Percentiles rank a stretch among this genome's conserved stretches.
Conservation (phyloP, 106 monocot genomes). For the Vanilla planifolia region DNA sequence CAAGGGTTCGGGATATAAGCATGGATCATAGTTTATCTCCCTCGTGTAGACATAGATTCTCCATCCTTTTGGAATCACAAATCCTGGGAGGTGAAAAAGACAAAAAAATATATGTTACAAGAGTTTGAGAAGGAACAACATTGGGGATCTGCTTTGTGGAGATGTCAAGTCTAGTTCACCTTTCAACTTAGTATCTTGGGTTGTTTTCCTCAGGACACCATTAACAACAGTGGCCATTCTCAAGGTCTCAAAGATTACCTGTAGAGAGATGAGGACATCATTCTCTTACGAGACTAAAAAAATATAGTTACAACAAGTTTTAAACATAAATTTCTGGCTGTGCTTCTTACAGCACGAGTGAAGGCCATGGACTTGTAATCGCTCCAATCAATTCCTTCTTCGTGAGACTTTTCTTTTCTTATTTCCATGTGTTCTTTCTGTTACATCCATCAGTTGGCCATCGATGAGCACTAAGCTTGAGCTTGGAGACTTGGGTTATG, state of each 20-base stretch:
- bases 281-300: background rate
- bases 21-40: slow-evolving; percentile 83
- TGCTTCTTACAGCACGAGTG: slow-evolving; percentile 68
- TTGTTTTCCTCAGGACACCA: slow-evolving; percentile 89
- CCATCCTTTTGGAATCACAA: slow-evolving; percentile 84
- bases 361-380: slow-evolving; percentile 91
- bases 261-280: slow-evolving; percentile 5
- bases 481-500: background rate
- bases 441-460: slow-evolving; percentile 4
- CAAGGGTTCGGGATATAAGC: slow-evolving; percentile 65
- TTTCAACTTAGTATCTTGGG: slow-evolving; percentile 76
- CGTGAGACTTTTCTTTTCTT: slow-evolving; percentile 47
- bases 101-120: background rate
- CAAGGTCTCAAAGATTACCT: slow-evolving; percentile 87
- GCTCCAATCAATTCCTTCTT: slow-evolving; percentile 71
- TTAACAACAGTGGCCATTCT: slow-evolving; percentile 90
- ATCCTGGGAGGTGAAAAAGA: slow-evolving; percentile 33
- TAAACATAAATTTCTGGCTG: background rate
- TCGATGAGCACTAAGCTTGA: background rate
- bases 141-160: background rate
- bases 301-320: background rate
- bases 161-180: slow-evolving; percentile 26
- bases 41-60: slow-evolving; percentile 88
- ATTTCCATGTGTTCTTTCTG: slow-evolving; percentile 83
- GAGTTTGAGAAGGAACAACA: no score